A percentile compares a stretch with the other conserved stretches of the same genome.
Evolutionary conservation across 2,329 filamentous ascomycete genomes (phyloP).

Genomic region (Diplocarpon mali): DNA sequence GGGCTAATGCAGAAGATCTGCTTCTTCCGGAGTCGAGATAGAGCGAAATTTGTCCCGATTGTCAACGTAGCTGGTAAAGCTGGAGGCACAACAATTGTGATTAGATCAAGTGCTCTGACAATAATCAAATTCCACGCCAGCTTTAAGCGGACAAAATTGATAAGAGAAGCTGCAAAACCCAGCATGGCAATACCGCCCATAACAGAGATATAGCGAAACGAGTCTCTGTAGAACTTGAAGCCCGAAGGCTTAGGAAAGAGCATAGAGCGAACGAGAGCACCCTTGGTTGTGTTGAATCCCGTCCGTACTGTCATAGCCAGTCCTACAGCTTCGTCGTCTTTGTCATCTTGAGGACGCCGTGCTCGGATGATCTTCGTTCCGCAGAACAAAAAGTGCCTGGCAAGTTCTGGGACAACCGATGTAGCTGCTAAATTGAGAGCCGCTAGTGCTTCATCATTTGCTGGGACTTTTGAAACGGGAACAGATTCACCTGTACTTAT

Average conservation of each 20-base stretch:
- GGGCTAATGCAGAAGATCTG: slow-evolving; percentile 97
- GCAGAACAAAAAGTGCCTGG: slow-evolving; percentile 83
- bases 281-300: slow-evolving; percentile 96
- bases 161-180: slow-evolving; percentile 80
- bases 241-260: slow-evolving; percentile 95
- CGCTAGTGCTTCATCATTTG: slow-evolving; percentile 68
- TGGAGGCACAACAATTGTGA: slow-evolving; percentile 94
- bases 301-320: slow-evolving; percentile 87
- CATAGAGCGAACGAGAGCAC: slow-evolving; percentile 92
- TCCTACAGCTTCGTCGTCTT: slow-evolving; percentile 79
- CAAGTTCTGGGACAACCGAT: slow-evolving; percentile 71
- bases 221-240: slow-evolving; percentile 97
- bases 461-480: slow-evolving; percentile 84
- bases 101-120: slow-evolving; percentile 82
- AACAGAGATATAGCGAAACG: slow-evolving; percentile 93
- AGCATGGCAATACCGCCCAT: slow-evolving; percentile 81
- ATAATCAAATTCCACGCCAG: slow-evolving; percentile 86
- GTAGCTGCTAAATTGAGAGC: slow-evolving; percentile 69
- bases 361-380: slow-evolving; percentile 93
- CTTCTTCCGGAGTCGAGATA: slow-evolving; percentile 75
- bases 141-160: slow-evolving; percentile 82
- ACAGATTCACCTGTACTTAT: slow-evolving; percentile 69
- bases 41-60: slow-evolving; percentile 92
- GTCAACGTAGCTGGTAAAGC: slow-evolving; percentile 89
- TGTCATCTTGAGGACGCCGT: slow-evolving; percentile 73